Conservation (phyloP, 352 stramenopile species). For the Pythium utonaiense region DNA sequence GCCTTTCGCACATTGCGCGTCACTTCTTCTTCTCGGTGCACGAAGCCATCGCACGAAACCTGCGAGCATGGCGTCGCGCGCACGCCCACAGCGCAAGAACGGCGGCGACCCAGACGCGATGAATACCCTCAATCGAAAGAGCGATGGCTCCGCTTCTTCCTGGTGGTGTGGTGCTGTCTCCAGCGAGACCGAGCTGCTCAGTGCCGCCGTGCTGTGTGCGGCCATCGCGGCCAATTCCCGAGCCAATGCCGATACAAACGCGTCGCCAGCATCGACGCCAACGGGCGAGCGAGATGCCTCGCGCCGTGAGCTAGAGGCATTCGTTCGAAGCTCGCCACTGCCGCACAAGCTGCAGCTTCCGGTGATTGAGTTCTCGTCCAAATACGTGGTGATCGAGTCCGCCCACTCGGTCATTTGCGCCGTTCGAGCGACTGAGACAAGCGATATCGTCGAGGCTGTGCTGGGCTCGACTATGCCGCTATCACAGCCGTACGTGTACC, state of each 20-base stretch:
- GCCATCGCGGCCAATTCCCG: conserved; percentile 42
- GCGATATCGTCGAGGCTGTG: conserved; percentile 66
- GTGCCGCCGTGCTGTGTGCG: conserved; percentile 71
- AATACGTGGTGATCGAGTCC: conserved; percentile 67
- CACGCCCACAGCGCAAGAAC: neutral
- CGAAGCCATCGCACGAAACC: conserved; percentile 3
- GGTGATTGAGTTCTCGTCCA: conserved; percentile 41
- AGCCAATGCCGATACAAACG: conserved; percentile 11
- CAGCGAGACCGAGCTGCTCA: conserved; percentile 71
- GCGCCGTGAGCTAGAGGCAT: conserved; percentile 43
- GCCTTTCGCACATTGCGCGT: conserved; percentile 21
- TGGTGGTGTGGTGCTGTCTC: conserved; percentile 55
- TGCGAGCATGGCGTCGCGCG: conserved; percentile 11
- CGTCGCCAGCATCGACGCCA: conserved; percentile 18
- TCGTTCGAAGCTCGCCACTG: conserved; percentile 60
- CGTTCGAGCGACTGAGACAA: conserved; percentile 50
- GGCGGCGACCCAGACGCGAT: neutral
- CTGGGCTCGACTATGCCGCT: conserved; percentile 65
- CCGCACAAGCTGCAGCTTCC: conserved; percentile 59
- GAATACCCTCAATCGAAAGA: neutral
- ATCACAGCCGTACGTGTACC: conserved; percentile 57
- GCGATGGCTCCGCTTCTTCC: neutral
- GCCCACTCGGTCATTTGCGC: conserved; percentile 58
- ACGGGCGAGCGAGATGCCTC: conserved; percentile 15
- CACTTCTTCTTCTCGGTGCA: conserved; percentile 3